Evolutionary conservation across 2,329 filamentous ascomycete genomes (phyloP), one percentile per base, ranked within the genome.

Genomic region (Aspergillus sojae): DNA sequence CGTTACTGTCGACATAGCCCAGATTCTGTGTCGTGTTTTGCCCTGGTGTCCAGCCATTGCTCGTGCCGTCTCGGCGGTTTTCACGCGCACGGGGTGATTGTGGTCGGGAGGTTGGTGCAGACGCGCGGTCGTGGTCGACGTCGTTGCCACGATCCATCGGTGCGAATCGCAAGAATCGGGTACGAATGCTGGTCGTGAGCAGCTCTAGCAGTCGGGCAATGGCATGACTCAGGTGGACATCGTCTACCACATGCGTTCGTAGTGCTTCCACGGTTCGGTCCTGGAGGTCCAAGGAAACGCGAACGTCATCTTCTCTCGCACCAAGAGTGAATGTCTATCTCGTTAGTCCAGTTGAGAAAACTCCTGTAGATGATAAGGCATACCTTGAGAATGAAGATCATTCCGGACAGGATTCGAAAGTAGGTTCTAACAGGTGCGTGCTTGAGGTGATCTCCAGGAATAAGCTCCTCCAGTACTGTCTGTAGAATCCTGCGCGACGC

Each of bases 371-470:
- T 19, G 1, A 41, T 50, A 21, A 23, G 46, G 57, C 74, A 57
- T 76, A 84, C 83, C 75, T 90, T 90, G 46, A 89, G 79, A 26
- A 89, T 82, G 66, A 89, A 89, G 70, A 89, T 88, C 71, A 88
- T 86, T 9, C 86, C 87, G 14, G 85, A 87, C 54, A 89, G 81
- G 64, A 89, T 88, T 62, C 87, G 84, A 76, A 89, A 89, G 71
- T 86, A 89, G 0, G 87, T 88, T 41, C 87, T 81, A 10, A 89
- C 87, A 3, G 87, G 87, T 1, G 86, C 85, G 70, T 89, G 86
- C 65, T 86, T 85, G 16, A 90, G 80, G 68, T 84, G 84, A 57
- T 86, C 84, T 6, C 82, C 82, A 0, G 85, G 85, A 36, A 85
- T 83, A 5, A 89, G 80, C 7, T 82, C 85, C 19, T 89, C 85